These are phyloP conservation scores for Phytophthora ohioensis DNA, from an alignment of 352 stramenopile genomes.

Conservation along the genomic window DNA sequence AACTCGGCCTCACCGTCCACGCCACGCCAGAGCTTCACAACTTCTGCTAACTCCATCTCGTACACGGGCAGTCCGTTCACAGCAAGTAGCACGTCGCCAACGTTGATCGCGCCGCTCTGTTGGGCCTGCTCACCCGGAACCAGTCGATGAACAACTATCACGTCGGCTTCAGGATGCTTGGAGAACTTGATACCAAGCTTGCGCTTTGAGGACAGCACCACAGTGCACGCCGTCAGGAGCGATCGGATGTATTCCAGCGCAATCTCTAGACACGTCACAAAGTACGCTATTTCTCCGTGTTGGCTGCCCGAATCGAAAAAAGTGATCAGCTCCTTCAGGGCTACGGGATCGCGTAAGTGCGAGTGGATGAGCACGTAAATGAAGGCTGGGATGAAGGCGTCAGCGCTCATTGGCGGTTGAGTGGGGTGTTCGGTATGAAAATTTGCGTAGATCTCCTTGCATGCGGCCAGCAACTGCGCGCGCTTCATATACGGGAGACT, in stretches of 20 bases:
- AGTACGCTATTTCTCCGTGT: conserved; percentile 86
- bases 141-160: conserved; percentile 70
- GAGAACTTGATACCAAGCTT: conserved; percentile 86
- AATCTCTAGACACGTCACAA: conserved; percentile 90
- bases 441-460: conserved; percentile 87
- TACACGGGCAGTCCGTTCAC: conserved; percentile 85
- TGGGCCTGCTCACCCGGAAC: conserved; percentile 70
- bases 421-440: conserved; percentile 76
- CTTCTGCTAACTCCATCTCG: conserved; percentile 80
- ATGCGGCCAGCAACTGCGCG: conserved; percentile 70
- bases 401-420: conserved; percentile 83
- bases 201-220: conserved; percentile 71
- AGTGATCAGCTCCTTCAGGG: conserved; percentile 83
- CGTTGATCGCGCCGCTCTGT: conserved; percentile 61
- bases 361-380: conserved; percentile 90
- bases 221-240: conserved; percentile 82
- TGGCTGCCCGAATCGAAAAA: conserved; percentile 76
- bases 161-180: conserved; percentile 51
- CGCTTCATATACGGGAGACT: conserved; percentile 89
- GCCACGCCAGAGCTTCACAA: conserved; percentile 76
- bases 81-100: conserved; percentile 80
- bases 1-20: conserved; percentile 82
- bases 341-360: conserved; percentile 67
- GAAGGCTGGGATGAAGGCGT: conserved; percentile 90
- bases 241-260: conserved; percentile 90